Evolutionary conservation across 169 alveolate genomes (phyloP).

Genomic region (Plasmodium yoelii): DNA sequence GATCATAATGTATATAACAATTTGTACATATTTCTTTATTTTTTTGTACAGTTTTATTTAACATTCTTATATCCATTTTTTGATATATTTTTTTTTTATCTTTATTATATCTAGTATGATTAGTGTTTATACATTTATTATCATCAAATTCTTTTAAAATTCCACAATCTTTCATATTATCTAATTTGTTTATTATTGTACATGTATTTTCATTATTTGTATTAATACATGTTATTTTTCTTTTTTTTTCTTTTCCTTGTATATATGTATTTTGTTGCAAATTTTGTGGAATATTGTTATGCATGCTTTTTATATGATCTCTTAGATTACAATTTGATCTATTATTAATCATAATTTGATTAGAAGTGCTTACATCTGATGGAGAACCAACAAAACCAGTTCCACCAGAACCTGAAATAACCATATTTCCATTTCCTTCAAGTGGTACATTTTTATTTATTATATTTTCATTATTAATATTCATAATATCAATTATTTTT

Average conservation of each 20-base stretch:
- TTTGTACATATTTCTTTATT: conserved; percentile 65
- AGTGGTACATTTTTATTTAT: background rate
- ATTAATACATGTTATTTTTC: conserved; percentile 24
- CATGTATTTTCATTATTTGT: background rate
- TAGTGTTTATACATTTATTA: no score
- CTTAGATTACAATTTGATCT: background rate
- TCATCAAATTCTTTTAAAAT: no score
- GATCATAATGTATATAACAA: conserved; percentile 72
- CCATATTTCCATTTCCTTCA: background rate
- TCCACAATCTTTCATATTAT: no score
- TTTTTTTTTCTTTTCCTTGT: conserved; percentile 31
- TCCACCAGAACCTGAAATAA: no score
- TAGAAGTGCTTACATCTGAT: no score
- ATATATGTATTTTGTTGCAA: background rate
- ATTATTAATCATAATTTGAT: no score
- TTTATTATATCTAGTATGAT: conserved; percentile 1
- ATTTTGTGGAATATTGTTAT: background rate
- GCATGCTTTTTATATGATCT: background rate
- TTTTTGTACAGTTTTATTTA: conserved; percentile 71
- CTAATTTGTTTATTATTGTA: background rate
- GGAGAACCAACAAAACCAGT: no score
- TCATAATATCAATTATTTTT: conserved; percentile 71
- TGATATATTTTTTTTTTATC: conserved; percentile 71
- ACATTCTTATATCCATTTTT: conserved; percentile 63
- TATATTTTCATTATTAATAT: conserved; percentile 25